A percentile compares a stretch with the other conserved stretches of the same genome.
These are phyloP conservation scores for Moricandia arvensis DNA, from an alignment of 345 rosid genomes.

Conservation along the genomic window DNA sequence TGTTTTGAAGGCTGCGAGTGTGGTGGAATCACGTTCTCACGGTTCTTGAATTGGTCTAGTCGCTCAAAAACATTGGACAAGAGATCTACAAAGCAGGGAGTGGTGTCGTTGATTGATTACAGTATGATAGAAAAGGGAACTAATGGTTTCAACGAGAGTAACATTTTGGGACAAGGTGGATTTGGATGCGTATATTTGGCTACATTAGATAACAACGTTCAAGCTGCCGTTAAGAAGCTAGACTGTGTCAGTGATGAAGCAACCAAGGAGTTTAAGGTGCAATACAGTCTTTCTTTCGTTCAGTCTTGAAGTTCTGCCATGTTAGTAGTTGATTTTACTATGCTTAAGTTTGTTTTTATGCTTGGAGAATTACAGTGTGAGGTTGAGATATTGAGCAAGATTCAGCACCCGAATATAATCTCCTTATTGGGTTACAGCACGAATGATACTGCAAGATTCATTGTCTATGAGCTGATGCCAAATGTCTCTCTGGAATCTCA, in stretches of 20 bases:
- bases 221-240: conserved; percentile 82
- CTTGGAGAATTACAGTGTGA: conserved; percentile 63
- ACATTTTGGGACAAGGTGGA: conserved; percentile 82
- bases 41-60: conserved; percentile 51
- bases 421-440: conserved; percentile 73
- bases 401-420: conserved; percentile 77
- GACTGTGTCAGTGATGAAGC: conserved; percentile 71
- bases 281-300: neutral
- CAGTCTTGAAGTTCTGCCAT: neutral
- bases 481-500: conserved; percentile 88
- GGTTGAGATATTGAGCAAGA: conserved; percentile 70
- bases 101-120: conserved; percentile 60
- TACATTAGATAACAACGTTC: conserved; percentile 51
- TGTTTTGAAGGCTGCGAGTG: conserved; percentile 52
- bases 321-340: neutral
- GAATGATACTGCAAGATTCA: conserved; percentile 53
- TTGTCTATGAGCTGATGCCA: conserved; percentile 87
- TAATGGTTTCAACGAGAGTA: conserved; percentile 60
- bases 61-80: conserved; percentile 50
- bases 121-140: conserved; percentile 67
- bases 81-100: conserved; percentile 34
- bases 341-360: neutral
- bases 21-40: conserved; percentile 48
- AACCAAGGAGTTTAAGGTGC: conserved; percentile 72
- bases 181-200: conserved; percentile 87